Evolutionary conservation across 345 rosid species (phyloP).

Genomic region (Salix suchowensis): DNA sequence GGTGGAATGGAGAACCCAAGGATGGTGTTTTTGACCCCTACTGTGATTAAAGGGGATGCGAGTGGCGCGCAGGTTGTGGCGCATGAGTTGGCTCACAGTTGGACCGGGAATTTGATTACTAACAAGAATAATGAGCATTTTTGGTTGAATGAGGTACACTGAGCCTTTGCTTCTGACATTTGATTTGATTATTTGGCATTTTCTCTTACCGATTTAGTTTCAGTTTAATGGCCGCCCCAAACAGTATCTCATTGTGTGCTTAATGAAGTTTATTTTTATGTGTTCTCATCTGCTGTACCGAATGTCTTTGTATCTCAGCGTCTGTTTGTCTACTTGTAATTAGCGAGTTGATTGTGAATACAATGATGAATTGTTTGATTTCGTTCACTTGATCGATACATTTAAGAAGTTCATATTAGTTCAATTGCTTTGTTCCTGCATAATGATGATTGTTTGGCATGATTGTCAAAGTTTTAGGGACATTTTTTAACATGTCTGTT

Average conservation of each 20-base stretch:
- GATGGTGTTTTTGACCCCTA: constrained; percentile 85
- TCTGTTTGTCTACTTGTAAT: not conserved
- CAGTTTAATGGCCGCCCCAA: not conserved
- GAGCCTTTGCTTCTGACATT: not conserved
- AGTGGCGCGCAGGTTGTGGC: constrained; percentile 90
- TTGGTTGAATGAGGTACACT: constrained; percentile 86
- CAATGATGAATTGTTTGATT: not conserved
- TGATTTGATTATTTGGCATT: not conserved
- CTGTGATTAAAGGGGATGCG: constrained; percentile 83
- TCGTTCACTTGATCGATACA: not conserved
- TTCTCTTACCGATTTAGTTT: not conserved
- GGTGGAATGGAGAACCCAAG: constrained; percentile 96
- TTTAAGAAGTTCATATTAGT: not conserved
- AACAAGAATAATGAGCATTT: constrained; percentile 84
- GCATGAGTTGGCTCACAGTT: constrained; percentile 88
- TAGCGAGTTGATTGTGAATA: no score
- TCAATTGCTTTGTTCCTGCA: not conserved
- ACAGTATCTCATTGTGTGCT: not conserved
- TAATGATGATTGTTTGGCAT: not conserved
- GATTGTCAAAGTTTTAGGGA: not conserved
- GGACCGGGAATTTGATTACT: constrained; percentile 92
- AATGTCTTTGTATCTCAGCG: not conserved
- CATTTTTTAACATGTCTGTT: not conserved
- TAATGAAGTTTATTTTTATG: not conserved
- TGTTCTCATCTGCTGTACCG: not conserved